A percentile compares a stretch with the other conserved stretches of the same genome.
Evolutionary conservation across 129 eudicot species (phyloP).

Genomic region (Ambrosia trifida): DNA sequence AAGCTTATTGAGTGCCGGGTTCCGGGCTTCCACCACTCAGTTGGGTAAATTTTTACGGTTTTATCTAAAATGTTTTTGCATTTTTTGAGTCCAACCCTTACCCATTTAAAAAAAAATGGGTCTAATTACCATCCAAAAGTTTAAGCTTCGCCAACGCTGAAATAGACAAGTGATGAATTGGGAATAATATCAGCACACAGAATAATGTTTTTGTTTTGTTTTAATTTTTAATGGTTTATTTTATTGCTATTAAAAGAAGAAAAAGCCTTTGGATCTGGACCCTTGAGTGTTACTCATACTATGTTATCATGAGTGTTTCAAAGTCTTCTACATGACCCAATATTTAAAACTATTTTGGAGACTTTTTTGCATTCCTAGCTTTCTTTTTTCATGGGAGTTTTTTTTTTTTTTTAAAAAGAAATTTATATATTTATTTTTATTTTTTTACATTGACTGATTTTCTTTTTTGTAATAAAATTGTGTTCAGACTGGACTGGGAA

Average conservation of each 20-base stretch:
- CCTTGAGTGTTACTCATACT: constrained; percentile 10
- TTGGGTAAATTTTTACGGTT: too few species aligned
- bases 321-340: constrained; percentile 6
- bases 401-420: neutral
- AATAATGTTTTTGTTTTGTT: neutral
- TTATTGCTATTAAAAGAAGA: neutral
- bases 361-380: neutral
- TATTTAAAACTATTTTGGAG: neutral
- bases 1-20: too few species aligned
- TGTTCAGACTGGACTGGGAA: neutral
- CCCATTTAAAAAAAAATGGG: too few species aligned
- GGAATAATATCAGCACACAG: neutral
- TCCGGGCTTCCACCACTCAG: too few species aligned
- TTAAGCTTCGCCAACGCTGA: too few species aligned
- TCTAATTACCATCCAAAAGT: too few species aligned
- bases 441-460: neutral
- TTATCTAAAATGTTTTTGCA: too few species aligned
- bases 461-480: neutral
- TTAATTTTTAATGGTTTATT: neutral
- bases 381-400: constrained; percentile 12
- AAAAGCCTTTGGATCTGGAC: constrained; percentile 5
- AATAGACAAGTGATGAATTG: neutral
- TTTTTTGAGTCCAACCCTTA: too few species aligned
- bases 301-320: constrained; percentile 4
- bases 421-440: too few species aligned